Base-by-base conservation (phyloP, 495 filamentous ascomycete species). In the Chaetomium fimeti region DNA sequence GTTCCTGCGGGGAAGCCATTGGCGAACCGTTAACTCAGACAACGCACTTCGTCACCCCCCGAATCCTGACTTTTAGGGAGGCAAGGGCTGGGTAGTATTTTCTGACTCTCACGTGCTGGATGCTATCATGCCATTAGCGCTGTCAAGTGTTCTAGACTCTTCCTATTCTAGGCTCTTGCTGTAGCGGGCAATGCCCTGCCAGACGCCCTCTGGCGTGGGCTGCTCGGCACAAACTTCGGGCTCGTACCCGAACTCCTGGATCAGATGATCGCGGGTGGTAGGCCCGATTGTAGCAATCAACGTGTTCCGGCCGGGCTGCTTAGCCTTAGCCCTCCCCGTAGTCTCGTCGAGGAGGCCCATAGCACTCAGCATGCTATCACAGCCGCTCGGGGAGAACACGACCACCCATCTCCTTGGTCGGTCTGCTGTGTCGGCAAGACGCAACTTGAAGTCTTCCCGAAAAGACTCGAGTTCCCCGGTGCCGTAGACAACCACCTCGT, bases 331-430 rank as follows among this genome's bases (percentile, higher is more conserved):
- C 65, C 75, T 83, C 42, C 78, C 77, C 1, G 74, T 84, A 32
- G 69, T 69, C 32, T 74, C 70, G 64, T 88, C 82, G 29, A 89
- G 72, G 60, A 86, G 64, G 20, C 78, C 84, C 68, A 97, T 73
- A 38, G 81, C 83, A 59, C 83, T 76, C 6, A 97, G 78, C 89
- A 96, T 90, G 68, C 85, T 87, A 74, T 89, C 87, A 68, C 91
- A 94, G 2, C 91, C 93, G 22, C 88, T 92, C 2, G 94, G 92
- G 47, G 93, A 97, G 69, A 99, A 99, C 9, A 98, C 89, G 15
- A 97, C 90, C 1, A 93, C 87, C 93, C 94, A 98, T 67, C 88
- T 81, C 38, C 61, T 68, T 36, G 69, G 61, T 9, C 69, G 70
- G 43, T 72, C 74, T 20, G 70, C 60, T 15, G 77, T 86, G 54